Base-by-base conservation (phyloP, 768 basidiomycete genomes). In the Cytidiella melzeri region DNA sequence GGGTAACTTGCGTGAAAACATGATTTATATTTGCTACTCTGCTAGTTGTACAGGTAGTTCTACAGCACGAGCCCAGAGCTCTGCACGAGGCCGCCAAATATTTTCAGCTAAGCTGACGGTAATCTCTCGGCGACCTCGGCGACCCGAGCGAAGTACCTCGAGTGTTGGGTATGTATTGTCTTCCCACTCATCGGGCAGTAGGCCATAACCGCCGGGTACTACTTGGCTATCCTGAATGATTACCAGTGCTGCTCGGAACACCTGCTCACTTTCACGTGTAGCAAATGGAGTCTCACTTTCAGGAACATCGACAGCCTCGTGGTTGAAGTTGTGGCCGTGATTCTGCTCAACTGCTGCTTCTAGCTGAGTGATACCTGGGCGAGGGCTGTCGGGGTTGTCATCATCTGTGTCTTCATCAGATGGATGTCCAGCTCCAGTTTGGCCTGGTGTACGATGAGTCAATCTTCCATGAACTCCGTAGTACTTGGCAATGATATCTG, bases 401-500 rank as follows among this genome's bases (percentile, higher is more conserved):
- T 34, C 15, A 15, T 34, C 15, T 7, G 7, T 15, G 15, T 34
- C 30, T 34, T 34, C 30, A n/a, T 45, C 41, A 37, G 51, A 11
- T n/a, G 40, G 25, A 43, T 57, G 53, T 3, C 55, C 53, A 13
- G 53, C 53, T 15, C 53, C 55, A 11, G 55, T 47, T 20, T 28
- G 25, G n/a, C 38, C 44, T 18, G 43, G 18, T 11, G 24, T 37
- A 10, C 40, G 37, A 13, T 23, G 19, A 34, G 24, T 27, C 13
- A 34, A 21, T 3, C 13, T 11, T 5, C 49, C 50, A 12, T 53
- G 18, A 3, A 53, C 52, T 5, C 58, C 55, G 37, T 53, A 55
- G 42, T 55, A 56, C 37, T 50, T 34, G 13, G 50, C 27, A 5
- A 60, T 38, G 6, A 52, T 47, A n/a, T 54, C 52, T 7, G 59